Base-by-base conservation (phyloP, 2,329 filamentous ascomycete species). In the Bretziella fagacearum region DNA sequence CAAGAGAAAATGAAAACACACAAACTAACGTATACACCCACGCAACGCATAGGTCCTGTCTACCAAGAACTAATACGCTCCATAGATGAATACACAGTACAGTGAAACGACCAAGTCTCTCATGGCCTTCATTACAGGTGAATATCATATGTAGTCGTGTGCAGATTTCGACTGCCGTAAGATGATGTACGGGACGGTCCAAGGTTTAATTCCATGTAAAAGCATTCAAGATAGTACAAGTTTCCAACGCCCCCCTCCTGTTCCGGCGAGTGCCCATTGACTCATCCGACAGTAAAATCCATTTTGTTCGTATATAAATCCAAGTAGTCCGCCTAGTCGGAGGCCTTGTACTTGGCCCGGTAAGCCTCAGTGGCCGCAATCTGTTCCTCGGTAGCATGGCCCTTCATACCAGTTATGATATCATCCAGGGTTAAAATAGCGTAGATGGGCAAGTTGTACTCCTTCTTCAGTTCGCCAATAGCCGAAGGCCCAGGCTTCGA, bases 361-460 rank as follows among this genome's bases (percentile, higher is more conserved):
- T 93, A 93, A 59, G 77, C 81, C 64, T 84, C 75, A 60, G 84
- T 79, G 51, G 69, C 69, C 64, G 69, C 67, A 53, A 82, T 68
- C 53, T 84, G 73, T 27, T 74, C 69, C 41, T 72, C 70, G 1
- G 73, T 71, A 35, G 74, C 77, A 54, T 76, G 67, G 36, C 68
- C 68, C 57, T 73, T 73, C 60, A 83, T 67, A 8, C 79, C 79
- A 47, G 71, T 70, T 54, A 87, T 79, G 55, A 96, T 77, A 62
- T 96, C 85, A 57, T 86, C 76, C 54, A 96, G 69, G 35, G 80
- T 89, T 56, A 93, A 62, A 54, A 95, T 91, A 15, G 84, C 72
- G 54, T 87, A 69, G 51, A 94, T 84, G 1, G 86, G 85, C 51
- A 95, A 79, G 20, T 77, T 76, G 55, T 83, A 85, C 65, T 93